Base-by-base conservation (phyloP, 1,284 basidiomycete genomes). In the Leccinum griseonigrum region DNA sequence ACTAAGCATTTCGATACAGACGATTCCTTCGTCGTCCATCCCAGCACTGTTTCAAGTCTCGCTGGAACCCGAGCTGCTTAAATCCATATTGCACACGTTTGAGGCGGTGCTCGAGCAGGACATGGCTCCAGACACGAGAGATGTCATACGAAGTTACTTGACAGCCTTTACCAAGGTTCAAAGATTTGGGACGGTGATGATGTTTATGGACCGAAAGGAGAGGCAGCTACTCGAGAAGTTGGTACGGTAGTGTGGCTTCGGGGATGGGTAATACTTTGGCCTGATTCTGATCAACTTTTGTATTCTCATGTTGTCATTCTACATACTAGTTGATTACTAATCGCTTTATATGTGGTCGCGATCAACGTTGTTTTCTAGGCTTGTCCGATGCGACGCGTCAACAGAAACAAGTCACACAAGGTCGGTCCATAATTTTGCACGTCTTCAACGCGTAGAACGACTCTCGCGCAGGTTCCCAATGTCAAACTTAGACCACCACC, bases 401-500 rank as follows among this genome's bases (percentile, higher is more conserved):
- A 76, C 64, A 80, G 79, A 67, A 43, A 43, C 11, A 46, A 46
- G 11, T 84, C 82, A 48, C 75, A 77, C 71, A 83, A 83, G 74
- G 83, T 78, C 22, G 60, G 8, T 64, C 59, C 51, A 16, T 34
- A 1, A 53, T 11, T 36, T n/a, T 16, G 10, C 46, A 50, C 28
- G 0, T 5, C 52, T 34, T n/a, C 29, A 52, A 29, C 40, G 13
- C 50, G 16, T 16, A 59, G 13, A 22, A 60, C 50, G 56, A 11
- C 3, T 50, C 18, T 43, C 50, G 4, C 22, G 26, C 62, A 91
- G 89, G 88, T 91, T 7, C 89, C 90, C 2, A 87, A 87, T 76
- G 90, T 91, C 61, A 90, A 87, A 66, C 81, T 91, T 63, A 84
- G 88, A 18, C 87, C 90, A 6, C 83, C 85, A n/a, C 58, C 0